Conservation (phyloP, 2,329 filamentous ascomycete genomes). For the Penicillium sumatraense region DNA sequence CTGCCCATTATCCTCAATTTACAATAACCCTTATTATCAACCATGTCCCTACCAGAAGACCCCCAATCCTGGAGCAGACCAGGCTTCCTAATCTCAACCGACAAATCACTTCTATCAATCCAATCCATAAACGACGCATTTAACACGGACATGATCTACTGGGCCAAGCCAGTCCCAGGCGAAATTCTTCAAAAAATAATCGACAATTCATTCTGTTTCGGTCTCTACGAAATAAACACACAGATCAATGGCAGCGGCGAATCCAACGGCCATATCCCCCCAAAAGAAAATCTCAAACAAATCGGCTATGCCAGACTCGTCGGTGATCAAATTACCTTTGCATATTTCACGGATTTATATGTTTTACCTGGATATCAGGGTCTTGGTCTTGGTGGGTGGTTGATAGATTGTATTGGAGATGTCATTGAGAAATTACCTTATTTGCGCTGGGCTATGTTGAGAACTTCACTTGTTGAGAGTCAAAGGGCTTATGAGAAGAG, state of each 20-base stretch:
- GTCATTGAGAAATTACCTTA: conserved; percentile 16
- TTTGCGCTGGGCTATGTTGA: conserved; percentile 12
- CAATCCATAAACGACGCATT: conserved; percentile 8
- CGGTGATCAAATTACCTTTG: conserved; percentile 15
- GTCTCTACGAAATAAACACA: background rate
- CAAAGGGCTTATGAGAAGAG: conserved; percentile 22
- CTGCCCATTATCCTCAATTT: background rate
- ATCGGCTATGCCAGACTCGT: conserved; percentile 15
- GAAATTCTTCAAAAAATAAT: background rate
- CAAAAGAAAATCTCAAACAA: conserved; percentile 3
- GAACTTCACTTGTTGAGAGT: conserved; percentile 22
- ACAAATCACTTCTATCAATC: conserved; percentile 8
- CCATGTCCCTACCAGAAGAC: conserved; percentile 3
- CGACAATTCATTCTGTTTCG: conserved; percentile 1
- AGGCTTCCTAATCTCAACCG: conserved; percentile 10
- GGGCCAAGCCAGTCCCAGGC: background rate
- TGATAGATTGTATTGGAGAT: conserved; percentile 19
- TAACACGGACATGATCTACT: background rate
- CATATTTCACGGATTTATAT: conserved; percentile 18
- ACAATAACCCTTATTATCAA: background rate
- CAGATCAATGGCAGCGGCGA: no score
- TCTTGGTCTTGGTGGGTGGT: conserved; percentile 12
- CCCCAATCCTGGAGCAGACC: conserved; percentile 4
- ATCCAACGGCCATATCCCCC: background rate
- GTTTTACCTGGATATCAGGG: conserved; percentile 11